Percentiles rank a stretch among this genome's conserved stretches.
Evolutionary conservation across 345 rosid species (phyloP).

Genomic region (Eucalyptus microcorys): DNA sequence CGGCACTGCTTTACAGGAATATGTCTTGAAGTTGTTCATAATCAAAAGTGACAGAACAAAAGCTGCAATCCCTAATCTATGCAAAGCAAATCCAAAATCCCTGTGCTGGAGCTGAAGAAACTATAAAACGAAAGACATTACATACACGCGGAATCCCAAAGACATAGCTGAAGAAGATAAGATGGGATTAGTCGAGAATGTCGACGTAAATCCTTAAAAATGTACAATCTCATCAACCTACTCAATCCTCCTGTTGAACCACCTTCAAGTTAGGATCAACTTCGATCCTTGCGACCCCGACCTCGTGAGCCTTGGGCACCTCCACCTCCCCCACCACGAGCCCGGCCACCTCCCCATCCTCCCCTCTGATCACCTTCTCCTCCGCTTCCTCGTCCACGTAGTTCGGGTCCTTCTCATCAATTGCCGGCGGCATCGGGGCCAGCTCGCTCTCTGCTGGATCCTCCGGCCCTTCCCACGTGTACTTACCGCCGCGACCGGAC

Average conservation of each 20-base stretch:
- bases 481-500: conserved; percentile 80
- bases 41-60: too few species aligned
- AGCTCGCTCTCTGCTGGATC: conserved; percentile 40
- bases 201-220: not conserved
- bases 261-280: conserved; percentile 34
- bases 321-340: conserved; percentile 50
- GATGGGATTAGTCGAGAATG: not conserved
- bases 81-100: not conserved
- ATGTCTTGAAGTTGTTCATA: not conserved
- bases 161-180: not conserved
- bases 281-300: conserved; percentile 56
- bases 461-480: conserved; percentile 76
- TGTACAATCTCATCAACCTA: not conserved
- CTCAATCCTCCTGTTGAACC: not conserved
- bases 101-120: not conserved
- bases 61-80: not conserved
- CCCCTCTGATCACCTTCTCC: conserved; percentile 17
- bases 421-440: conserved; percentile 33
- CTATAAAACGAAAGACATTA: not conserved
- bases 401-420: conserved; percentile 76
- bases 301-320: conserved; percentile 47
- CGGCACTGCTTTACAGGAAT: not conserved
- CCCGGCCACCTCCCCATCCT: conserved; percentile 2
- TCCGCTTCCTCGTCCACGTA: conserved; percentile 45
- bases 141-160: not conserved